These are phyloP conservation scores for Colletotrichum sp. DNA, from an alignment of 2,329 filamentous ascomycete genomes.

Conservation along the genomic window DNA sequence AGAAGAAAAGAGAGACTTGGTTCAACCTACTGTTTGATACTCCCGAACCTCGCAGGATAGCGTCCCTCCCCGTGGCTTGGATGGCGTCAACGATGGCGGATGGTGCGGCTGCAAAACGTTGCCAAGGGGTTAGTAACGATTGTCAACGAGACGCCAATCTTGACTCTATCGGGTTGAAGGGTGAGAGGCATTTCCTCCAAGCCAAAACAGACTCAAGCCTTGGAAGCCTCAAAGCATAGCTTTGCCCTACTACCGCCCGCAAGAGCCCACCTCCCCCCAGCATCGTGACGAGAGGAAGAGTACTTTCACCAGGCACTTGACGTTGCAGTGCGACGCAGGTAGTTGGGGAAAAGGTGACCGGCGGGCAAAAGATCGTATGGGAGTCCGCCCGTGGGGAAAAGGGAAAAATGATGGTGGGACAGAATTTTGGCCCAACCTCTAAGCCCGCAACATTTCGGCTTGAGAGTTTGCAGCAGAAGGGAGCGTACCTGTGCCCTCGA, in stretches of 20 bases:
- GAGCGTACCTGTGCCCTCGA: constrained; percentile 78
- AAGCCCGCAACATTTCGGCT: not conserved
- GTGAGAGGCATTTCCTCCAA: not conserved
- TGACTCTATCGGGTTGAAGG: not conserved
- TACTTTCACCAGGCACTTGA: not conserved
- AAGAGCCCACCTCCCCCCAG: not conserved
- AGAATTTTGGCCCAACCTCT: not conserved
- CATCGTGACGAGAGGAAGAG: not conserved
- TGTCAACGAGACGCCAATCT: not conserved
- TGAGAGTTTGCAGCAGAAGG: constrained; percentile 16
- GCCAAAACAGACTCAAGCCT: not conserved
- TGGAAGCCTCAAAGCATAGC: not conserved
- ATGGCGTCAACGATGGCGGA: constrained; percentile 90
- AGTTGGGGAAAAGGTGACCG: not conserved
- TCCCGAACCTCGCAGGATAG: constrained; percentile 90
- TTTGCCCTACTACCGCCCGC: not conserved
- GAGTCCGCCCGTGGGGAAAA: not conserved
- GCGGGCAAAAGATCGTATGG: not conserved
- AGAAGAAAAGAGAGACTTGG: constrained; percentile 10
- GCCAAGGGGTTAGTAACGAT: constrained; percentile 7
- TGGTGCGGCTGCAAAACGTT: constrained; percentile 66
- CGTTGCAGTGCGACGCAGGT: not conserved
- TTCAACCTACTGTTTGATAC: constrained; percentile 75
- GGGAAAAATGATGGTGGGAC: not conserved
- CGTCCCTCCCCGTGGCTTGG: constrained; percentile 88